Conservation (phyloP, 495 filamentous ascomycete species). For the Penicillium ochrochloron region DNA sequence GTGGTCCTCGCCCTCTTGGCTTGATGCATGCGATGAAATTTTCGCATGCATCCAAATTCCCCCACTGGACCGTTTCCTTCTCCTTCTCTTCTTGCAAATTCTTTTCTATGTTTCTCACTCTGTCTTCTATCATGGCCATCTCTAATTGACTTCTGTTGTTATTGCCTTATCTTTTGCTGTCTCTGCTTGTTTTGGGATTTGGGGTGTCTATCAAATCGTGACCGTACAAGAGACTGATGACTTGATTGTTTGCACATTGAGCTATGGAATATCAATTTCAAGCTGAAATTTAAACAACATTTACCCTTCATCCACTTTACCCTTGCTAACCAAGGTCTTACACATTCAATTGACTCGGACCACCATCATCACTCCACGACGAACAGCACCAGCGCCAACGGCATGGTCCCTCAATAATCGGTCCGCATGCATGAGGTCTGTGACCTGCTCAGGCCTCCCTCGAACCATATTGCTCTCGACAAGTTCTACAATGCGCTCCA, state of each 20-base stretch:
- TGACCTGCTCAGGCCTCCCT: slow-evolving; percentile 37
- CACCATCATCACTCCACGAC: slow-evolving; percentile 41
- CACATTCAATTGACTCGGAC: slow-evolving; percentile 37
- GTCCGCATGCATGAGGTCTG: slow-evolving; percentile 38
- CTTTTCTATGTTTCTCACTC: neutral
- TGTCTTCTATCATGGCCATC: slow-evolving; percentile 1
- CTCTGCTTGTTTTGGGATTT: neutral
- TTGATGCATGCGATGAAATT: neutral
- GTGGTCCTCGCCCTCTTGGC: neutral
- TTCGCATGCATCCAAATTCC: neutral
- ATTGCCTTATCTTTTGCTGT: neutral
- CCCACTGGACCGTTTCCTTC: neutral
- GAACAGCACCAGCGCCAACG: slow-evolving; percentile 32
- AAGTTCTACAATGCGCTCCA: slow-evolving; percentile 39
- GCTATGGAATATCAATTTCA: neutral
- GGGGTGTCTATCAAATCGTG: neutral
- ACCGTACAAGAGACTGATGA: neutral
- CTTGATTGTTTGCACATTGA: neutral
- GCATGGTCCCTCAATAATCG: slow-evolving; percentile 37
- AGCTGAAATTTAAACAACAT: neutral
- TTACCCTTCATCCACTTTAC: neutral
- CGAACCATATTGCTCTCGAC: slow-evolving; percentile 40
- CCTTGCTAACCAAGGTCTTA: too few species aligned
- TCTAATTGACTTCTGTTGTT: neutral
- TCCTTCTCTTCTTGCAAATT: slow-evolving; percentile 1